These are phyloP conservation scores for Penicillium pancosmium DNA, from an alignment of 495 filamentous ascomycete species.

Conservation along the genomic window DNA sequence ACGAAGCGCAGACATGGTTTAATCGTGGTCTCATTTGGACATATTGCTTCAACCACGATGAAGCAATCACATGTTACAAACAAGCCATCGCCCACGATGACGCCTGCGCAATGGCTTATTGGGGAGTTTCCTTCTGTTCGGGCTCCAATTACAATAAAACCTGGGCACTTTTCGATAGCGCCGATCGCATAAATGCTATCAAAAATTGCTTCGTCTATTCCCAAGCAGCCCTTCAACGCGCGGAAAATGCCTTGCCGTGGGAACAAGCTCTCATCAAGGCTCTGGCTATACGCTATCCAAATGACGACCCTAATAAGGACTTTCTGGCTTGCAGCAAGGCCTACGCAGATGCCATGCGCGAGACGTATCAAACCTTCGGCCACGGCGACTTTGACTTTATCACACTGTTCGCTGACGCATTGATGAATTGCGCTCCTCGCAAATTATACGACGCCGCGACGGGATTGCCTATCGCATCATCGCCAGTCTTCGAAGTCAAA, in stretches of 20 bases:
- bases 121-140: conserved; percentile 63
- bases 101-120: conserved; percentile 62
- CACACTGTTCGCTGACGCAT: conserved; percentile 60
- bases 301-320: conserved; percentile 34
- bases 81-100: conserved; percentile 55
- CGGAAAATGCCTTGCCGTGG: conserved; percentile 26
- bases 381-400: conserved; percentile 56
- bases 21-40: conserved; percentile 64
- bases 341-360: conserved; percentile 61
- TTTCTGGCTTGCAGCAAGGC: conserved; percentile 48
- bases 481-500: conserved; percentile 57
- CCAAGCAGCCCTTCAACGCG: conserved; percentile 37
- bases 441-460: conserved; percentile 62
- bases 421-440: conserved; percentile 69
- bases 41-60: conserved; percentile 68
- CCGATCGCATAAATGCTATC: conserved; percentile 47
- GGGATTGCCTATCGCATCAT: conserved; percentile 52
- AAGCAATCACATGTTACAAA: conserved; percentile 60
- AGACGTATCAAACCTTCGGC: conserved; percentile 49
- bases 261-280: conserved; percentile 59
- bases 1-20: conserved; percentile 60
- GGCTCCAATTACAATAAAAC: conserved; percentile 75
- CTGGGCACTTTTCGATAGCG: conserved; percentile 60
- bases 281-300: conserved; percentile 53
- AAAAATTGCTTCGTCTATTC: conserved; percentile 39